A percentile compares a stretch with the other conserved stretches of the same genome.
These are phyloP conservation scores for Gossypium rotundifolium DNA, from an alignment of 345 rosid species.

Conservation along the genomic window DNA sequence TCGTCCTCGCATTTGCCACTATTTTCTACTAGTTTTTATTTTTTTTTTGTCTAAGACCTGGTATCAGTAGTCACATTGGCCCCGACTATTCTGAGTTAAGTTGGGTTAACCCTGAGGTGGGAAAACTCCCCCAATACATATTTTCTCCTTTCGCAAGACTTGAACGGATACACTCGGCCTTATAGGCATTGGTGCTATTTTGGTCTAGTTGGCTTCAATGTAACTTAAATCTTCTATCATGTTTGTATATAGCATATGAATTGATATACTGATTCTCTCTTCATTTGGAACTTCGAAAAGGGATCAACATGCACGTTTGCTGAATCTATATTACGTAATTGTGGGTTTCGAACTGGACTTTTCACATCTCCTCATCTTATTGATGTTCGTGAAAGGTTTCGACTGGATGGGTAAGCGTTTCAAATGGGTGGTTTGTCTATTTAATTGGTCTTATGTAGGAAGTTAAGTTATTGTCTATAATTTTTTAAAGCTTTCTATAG, in stretches of 20 bases:
- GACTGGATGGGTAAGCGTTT: slow-evolving; percentile 68
- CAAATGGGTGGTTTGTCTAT: not conserved
- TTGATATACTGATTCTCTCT: slow-evolving; percentile 12
- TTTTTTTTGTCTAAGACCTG: not conserved
- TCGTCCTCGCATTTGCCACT: not conserved
- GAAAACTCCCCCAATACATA: not conserved
- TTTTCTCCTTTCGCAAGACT: not conserved
- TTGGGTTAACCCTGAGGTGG: not conserved
- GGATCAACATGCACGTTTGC: slow-evolving; percentile 90
- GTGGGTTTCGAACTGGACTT: slow-evolving; percentile 85
- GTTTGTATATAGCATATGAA: not conserved
- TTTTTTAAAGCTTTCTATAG: not conserved
- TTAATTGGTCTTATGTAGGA: not conserved
- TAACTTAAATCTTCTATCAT: not conserved
- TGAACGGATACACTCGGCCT: not conserved
- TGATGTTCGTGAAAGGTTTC: slow-evolving; percentile 88
- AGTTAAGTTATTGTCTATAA: not conserved
- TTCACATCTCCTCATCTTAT: slow-evolving; percentile 95
- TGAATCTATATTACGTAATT: slow-evolving; percentile 74
- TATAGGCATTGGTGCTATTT: not conserved
- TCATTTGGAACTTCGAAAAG: slow-evolving; percentile 29
- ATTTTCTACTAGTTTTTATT: not conserved
- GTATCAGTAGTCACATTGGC: not conserved
- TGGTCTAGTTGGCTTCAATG: not conserved
- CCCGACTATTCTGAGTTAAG: not conserved